Conservation (phyloP, 331 rosid species). For the Pyrus hybrid region DNA sequence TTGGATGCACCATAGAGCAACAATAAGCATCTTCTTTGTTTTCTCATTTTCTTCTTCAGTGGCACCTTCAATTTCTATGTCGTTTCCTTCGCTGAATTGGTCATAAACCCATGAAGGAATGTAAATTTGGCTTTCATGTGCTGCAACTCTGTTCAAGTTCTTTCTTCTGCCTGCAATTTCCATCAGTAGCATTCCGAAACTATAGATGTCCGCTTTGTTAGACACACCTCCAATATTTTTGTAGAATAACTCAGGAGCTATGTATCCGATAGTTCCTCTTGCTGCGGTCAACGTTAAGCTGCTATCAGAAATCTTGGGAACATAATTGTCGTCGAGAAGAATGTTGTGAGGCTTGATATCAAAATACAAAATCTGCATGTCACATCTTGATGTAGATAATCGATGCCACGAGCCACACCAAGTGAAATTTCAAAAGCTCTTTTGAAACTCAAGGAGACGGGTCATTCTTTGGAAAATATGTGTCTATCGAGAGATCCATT, state of each 20-base stretch:
- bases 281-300: no score
- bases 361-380: not conserved
- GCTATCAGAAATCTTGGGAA: not conserved
- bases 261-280: no score
- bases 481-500: not conserved
- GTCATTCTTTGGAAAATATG: not conserved
- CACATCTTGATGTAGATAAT: not conserved
- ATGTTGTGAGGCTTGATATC: conserved; percentile 1
- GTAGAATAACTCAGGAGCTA: not conserved
- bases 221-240: conserved; percentile 3
- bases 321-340: not conserved
- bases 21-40: not conserved
- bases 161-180: not conserved
- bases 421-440: not conserved
- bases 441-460: not conserved
- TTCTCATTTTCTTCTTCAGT: not conserved
- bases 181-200: conserved; percentile 3
- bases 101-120: not conserved
- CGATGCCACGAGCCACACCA: not conserved
- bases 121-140: not conserved
- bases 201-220: not conserved
- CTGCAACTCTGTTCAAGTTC: not conserved
- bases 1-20: conserved; percentile 1
- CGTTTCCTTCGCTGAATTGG: not conserved
- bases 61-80: not conserved